Evolutionary conservation across 1,284 basidiomycete genomes (phyloP), one percentile per base, ranked within the genome.

Genomic region (Termitomyces sp.): DNA sequence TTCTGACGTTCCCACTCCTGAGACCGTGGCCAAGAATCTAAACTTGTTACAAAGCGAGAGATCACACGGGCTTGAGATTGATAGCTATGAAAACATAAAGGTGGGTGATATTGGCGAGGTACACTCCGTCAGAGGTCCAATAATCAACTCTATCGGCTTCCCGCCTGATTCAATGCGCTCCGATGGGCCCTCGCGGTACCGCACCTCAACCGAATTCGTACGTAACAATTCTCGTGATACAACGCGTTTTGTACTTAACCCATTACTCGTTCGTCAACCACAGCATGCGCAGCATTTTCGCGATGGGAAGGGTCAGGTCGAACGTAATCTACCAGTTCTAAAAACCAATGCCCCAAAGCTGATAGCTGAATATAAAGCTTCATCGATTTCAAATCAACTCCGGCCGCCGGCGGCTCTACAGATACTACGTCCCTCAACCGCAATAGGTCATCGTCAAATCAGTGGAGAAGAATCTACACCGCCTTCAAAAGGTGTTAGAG

Each of bases 301-400:
- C 13, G 47, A 48, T 30, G 43, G 21, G 19, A 56, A 44, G 43
- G 21, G 34, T 33, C 41, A 44, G n/a, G 12, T 31, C 38, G 28
- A 55, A 42, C 39, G 26, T 26, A 44, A 48, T 21, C 41, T 19
- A 33, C 41, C 42, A 21, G 38, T 56, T 7, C 40, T 47, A 19
- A 63, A 62, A 38, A 9, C 26, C 12, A 26, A 36, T 45, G 64
- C 66, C 30, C 57, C 65, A 36, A 58, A 64, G 40, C 52, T 65
- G 8, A 58, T 64, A 19, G 57, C 66, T 36, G 62, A 59, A 17
- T 64, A 61, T 53, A 65, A 67, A 55, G 59, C 62, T 21, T 63
- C 61, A 38, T 49, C 60, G 19, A 34, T 42, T 12, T 28, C 53
- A 13, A 40, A n/a, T 1, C 41, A 40, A 19, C 26, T n/a, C 15